phyloP scores from a whole-genome alignment of 176 grass and related monocot genomes.

The Zoysia japonica region DNA sequence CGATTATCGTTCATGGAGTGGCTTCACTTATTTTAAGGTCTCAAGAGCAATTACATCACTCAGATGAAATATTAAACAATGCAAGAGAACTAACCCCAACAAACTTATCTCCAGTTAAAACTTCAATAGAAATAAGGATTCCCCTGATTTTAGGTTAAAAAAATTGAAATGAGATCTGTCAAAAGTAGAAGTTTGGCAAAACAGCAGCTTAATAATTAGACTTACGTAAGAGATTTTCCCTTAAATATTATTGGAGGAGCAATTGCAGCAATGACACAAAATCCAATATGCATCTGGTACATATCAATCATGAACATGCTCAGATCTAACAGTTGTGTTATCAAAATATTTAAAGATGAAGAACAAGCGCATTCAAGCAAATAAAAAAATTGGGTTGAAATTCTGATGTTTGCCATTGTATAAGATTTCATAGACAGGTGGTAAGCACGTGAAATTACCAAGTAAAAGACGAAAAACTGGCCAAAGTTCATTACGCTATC shows the following conservation, averaged over 20 bases:
- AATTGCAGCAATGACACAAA: conserved; percentile 76
- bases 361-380: neutral
- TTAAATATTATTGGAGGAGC: conserved; percentile 84
- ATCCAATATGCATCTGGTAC: conserved; percentile 73
- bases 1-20: conserved; percentile 22
- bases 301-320: conserved; percentile 19
- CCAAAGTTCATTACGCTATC: conserved; percentile 79
- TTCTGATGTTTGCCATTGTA: neutral
- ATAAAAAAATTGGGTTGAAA: neutral
- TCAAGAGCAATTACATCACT: neutral
- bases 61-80: conserved; percentile 17
- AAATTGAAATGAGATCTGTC: conserved; percentile 26
- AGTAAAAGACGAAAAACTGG: conserved; percentile 84
- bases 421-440: conserved; percentile 4
- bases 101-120: conserved; percentile 55
- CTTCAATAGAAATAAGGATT: conserved; percentile 71
- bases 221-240: conserved; percentile 74
- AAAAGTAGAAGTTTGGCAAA: conserved; percentile 5
- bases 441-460: conserved; percentile 48
- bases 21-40: conserved; percentile 1
- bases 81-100: conserved; percentile 58
- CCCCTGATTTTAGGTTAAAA: conserved; percentile 60
- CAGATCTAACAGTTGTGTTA: conserved; percentile 5
- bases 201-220: conserved; percentile 23
- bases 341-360: neutral